Base-by-base conservation (phyloP, 176 grass and related monocot species). In the Oryza australiensis region DNA sequence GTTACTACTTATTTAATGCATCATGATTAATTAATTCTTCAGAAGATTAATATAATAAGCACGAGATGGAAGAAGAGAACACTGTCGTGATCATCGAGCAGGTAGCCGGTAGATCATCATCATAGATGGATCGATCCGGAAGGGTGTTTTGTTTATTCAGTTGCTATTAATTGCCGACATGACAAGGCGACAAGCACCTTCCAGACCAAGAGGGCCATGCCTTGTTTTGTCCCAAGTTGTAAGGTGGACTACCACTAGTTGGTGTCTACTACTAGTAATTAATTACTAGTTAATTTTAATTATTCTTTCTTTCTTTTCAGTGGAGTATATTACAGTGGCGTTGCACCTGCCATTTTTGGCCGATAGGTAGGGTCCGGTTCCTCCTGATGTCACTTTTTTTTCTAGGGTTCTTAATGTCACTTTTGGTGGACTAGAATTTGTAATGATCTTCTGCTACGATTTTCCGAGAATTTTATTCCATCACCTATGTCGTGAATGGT, bases 111-210 rank as follows among this genome's bases (percentile, higher is more conserved):
- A 55, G 49, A 55, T 9, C 18, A 55, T 9, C 51, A 55, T 55
- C 51, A 23, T 57, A 15, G 65, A 43, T 20, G 70, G 74, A 34
- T 26, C 24, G 43, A 10, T 26, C 57, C 28, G 28, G 37, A 60
- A 55, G 51, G 12, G 3, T 5, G 5, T 18, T 26, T 9, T 66
- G 68, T 55, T 18, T 13, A 35, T 41, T 26, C 0, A 69, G 59
- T 45, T 69, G 1, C 18, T 27, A 70, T 9, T 10, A 9, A 26
- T n/a, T 80, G 73, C 86, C 30, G 73, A 82, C 86, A 65, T 82
- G 73, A 65, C 79, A 63, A 34, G 12, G 7, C 57, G 62, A 13
- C 77, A 30, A 55, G 68, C 18, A 72, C 26, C 80, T 82, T 82
- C 80, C 60, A 13, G 23, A 72, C 3, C 24, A 37, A 53, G 12